These are phyloP conservation scores for Eucalyptus tenuipes DNA, from an alignment of 345 rosid species.

Conservation along the genomic window DNA sequence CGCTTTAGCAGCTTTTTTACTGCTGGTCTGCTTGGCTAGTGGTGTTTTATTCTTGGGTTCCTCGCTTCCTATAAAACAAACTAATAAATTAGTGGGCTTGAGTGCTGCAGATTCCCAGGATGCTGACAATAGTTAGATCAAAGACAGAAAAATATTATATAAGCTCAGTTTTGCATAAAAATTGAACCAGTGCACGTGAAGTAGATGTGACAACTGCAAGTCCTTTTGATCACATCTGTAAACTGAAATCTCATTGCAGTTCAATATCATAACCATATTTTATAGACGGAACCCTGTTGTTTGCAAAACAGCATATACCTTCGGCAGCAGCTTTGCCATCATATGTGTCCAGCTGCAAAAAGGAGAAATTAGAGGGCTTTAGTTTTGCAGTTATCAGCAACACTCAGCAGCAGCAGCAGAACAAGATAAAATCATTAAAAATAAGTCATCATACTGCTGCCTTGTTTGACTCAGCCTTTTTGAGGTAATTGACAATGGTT, in stretches of 20 bases:
- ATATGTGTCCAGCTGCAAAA: constrained; percentile 62
- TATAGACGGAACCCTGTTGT: not conserved
- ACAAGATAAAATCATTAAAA: not conserved
- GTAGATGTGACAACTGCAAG: not conserved
- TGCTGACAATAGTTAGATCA: not conserved
- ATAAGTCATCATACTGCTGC: not conserved
- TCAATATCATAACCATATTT: not conserved
- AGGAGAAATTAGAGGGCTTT: not conserved
- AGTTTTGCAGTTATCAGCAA: not conserved
- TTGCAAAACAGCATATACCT: constrained; percentile 22
- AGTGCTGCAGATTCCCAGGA: not conserved
- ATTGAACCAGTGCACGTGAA: not conserved
- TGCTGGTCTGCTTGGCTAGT: constrained; percentile 18
- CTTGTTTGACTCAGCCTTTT: not conserved
- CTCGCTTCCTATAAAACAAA: constrained; percentile 26
- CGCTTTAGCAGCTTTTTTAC: constrained; percentile 25
- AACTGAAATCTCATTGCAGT: not conserved
- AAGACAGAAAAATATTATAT: not conserved
- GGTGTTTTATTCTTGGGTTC: constrained; percentile 28
- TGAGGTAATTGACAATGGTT: not conserved
- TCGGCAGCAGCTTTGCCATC: constrained; percentile 75
- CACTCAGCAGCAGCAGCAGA: not conserved
- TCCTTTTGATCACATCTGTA: not conserved
- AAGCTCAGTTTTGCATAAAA: not conserved
- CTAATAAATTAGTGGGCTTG: not conserved